phyloP scores from a whole-genome alignment of 225 moss, liverwort and hornwort species.

The Antitrichia curtipendula region DNA sequence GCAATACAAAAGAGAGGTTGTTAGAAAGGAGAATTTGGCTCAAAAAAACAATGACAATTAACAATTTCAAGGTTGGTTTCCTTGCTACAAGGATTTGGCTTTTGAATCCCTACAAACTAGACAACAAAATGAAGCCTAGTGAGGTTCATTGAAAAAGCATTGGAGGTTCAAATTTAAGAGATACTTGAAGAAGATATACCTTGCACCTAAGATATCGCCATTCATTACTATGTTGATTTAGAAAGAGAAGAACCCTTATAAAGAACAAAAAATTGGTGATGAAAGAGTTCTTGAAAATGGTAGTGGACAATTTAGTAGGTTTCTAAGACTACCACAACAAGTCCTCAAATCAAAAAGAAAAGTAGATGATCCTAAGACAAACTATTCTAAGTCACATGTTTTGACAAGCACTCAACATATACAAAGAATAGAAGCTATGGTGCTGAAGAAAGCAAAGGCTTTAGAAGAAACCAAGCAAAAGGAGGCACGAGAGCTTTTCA shows the following conservation, averaged over 20 bases:
- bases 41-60: background rate
- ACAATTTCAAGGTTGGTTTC: background rate
- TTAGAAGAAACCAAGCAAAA: no score
- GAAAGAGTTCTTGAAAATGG: fast-evolving
- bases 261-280: background rate
- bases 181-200: background rate
- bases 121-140: background rate
- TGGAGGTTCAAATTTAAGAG: no score
- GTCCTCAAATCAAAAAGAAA: background rate
- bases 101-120: background rate
- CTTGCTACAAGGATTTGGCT: background rate
- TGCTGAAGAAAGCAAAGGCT: no score
- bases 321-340: background rate
- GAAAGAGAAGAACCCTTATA: fast-evolving
- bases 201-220: background rate
- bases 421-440: background rate
- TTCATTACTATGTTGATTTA: background rate
- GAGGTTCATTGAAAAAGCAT: no score
- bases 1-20: no score
- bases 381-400: background rate
- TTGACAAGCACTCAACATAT: background rate
- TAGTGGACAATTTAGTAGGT: background rate
- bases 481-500: no score
- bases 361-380: background rate
- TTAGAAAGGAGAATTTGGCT: no score